Conservation (phyloP, 768 basidiomycete species). For the Albatrellus ellisii region DNA sequence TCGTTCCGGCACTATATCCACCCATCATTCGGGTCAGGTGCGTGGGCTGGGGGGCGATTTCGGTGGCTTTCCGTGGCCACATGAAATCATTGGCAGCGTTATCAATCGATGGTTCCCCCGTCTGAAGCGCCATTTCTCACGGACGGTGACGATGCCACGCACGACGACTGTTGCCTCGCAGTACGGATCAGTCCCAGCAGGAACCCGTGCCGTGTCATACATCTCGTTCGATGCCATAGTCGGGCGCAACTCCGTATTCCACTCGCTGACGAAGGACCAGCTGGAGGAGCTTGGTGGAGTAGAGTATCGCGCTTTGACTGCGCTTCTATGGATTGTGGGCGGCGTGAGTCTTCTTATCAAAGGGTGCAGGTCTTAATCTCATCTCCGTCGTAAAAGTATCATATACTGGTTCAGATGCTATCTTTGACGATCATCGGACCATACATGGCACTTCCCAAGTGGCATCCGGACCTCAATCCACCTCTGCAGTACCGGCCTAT, state of each 20-base stretch:
- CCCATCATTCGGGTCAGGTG: no score
- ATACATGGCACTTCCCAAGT: slow-evolving; percentile 50
- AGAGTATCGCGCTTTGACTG: slow-evolving; percentile 77
- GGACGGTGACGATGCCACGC: slow-evolving; percentile 64
- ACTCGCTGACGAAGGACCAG: slow-evolving; percentile 61
- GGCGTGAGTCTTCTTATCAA: slow-evolving; percentile 33
- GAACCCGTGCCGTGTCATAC: slow-evolving; percentile 55
- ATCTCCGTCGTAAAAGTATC: slow-evolving; percentile 43
- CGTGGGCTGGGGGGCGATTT: slow-evolving; percentile 42
- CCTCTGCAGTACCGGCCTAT: slow-evolving; percentile 45
- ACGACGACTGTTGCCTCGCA: slow-evolving; percentile 48
- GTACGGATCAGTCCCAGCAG: slow-evolving; percentile 19
- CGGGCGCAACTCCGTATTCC: slow-evolving; percentile 71
- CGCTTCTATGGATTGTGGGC: slow-evolving; percentile 70
- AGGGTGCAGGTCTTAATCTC: neutral
- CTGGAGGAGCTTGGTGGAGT: slow-evolving; percentile 89
- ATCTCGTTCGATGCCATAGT: slow-evolving; percentile 77
- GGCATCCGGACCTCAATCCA: slow-evolving; percentile 46
- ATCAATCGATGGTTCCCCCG: slow-evolving; percentile 52
- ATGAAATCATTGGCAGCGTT: slow-evolving; percentile 34
- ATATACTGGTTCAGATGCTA: slow-evolving; percentile 54
- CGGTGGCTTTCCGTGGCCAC: slow-evolving; percentile 69
- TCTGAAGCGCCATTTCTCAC: slow-evolving; percentile 39
- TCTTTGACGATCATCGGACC: slow-evolving; percentile 67
- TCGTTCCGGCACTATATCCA: slow-evolving; percentile 12